Evolutionary conservation across 306 rosid genomes (phyloP), one percentile per base, ranked within the genome.

Genomic region (Quercus bicolor): DNA sequence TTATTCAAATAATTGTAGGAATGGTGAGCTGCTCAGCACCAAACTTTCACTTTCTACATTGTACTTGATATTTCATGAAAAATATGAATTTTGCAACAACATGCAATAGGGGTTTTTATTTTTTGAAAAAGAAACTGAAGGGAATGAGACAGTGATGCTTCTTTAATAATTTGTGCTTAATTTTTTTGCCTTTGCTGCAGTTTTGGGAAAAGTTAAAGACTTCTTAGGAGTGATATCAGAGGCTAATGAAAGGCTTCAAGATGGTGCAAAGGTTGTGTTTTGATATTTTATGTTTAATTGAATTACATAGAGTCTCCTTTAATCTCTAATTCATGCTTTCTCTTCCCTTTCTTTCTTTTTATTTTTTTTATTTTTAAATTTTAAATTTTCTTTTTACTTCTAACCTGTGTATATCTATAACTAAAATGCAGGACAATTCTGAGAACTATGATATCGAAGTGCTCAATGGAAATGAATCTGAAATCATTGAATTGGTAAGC

Each of bases 181-280:
- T 23, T 83, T 76, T 31, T 71, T 56, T 68, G 68, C 61, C 28
- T 43, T 20, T 66, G 23, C 57, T 70, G 83, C 81, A 89, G 89
- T 89, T 68, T 75, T 89, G 56, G 90, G 92, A 59, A 85, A 80
- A 83, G 83, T 89, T 53, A 78, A 77, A 57, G 80, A 91, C 77
- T 93, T 93, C 72, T 78, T 93, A 75, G 94, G 92, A 80, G 87
- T 91, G 54, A 83, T 91, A 60, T 88, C 93, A 73, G 91, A 93
- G 91, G 91, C 97, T 62, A 94, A 94, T 84, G 80, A 82, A 61
- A 82, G 14, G 78, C 75, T 94, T 78, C 79, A 86, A 77, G 65
- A 72, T 61, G 87, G 86, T 86, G 91, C 90, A 48, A 87, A 92
- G 98, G 97, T 94, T 87, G 59, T 78, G 73, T 29, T 28, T 82